A percentile compares a stretch with the other conserved stretches of the same genome.
These are phyloP conservation scores for Penicillium brevicompactum DNA, from an alignment of 2,329 filamentous ascomycete species.

Conservation along the genomic window DNA sequence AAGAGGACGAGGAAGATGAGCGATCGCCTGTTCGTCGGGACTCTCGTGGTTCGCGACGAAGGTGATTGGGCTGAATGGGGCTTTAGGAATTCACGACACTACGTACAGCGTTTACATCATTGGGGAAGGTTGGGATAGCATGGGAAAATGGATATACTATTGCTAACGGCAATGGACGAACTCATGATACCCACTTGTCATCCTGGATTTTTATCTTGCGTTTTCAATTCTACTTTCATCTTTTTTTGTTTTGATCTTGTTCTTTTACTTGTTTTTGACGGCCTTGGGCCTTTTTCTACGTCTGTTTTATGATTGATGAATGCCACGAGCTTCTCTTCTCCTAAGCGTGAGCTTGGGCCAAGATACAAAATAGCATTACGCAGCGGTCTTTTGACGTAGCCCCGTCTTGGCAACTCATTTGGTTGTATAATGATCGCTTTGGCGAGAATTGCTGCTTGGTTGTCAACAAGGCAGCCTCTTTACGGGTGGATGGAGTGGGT, in stretches of 20 bases:
- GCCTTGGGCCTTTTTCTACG: background rate
- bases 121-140: conserved; percentile 1
- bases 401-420: too few relatives aligned
- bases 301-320: conserved; percentile 12
- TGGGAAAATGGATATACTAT: conserved; percentile 10
- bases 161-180: conserved; percentile 3
- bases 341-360: background rate
- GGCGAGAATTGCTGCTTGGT: too few relatives aligned
- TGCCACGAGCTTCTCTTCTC: conserved; percentile 7
- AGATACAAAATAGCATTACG: conserved; percentile 7
- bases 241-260: background rate
- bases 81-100: background rate
- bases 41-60: conserved; percentile 28
- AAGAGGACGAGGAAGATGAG: conserved; percentile 49
- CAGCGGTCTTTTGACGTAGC: too few relatives aligned
- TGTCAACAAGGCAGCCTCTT: too few relatives aligned
- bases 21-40: conserved; percentile 28
- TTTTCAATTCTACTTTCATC: background rate
- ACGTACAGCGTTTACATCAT: background rate
- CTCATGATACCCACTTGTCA: conserved; percentile 10
- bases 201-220: background rate
- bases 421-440: too few relatives aligned
- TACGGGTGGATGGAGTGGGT: too few relatives aligned
- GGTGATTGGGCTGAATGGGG: conserved; percentile 7
- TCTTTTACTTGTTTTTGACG: background rate